Evolutionary conservation across 306 rosid genomes (phyloP).

Genomic region (Gillenia trifoliata): DNA sequence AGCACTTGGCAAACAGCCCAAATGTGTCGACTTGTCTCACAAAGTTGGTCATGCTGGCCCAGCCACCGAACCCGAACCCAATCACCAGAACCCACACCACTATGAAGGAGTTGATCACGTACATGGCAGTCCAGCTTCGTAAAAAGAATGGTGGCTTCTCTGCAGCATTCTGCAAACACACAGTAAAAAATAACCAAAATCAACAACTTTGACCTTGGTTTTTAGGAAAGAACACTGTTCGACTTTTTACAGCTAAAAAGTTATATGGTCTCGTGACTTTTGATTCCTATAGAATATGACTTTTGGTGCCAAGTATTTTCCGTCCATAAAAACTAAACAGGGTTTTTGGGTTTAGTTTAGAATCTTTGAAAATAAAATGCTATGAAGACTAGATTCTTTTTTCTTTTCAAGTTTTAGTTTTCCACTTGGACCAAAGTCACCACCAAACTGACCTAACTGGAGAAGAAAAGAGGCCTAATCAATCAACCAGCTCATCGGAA

Average conservation of each 20-base stretch:
- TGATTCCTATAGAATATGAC: no score
- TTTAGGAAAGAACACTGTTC: background rate
- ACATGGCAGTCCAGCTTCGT: slow-evolving; percentile 90
- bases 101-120: slow-evolving; percentile 53
- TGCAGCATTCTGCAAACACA: slow-evolving; percentile 63
- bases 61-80: slow-evolving; percentile 98
- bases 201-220: background rate
- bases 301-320: no score
- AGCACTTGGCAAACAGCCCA: slow-evolving; percentile 96
- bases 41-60: slow-evolving; percentile 93
- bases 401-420: background rate
- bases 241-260: background rate
- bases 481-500: slow-evolving; percentile 30
- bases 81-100: slow-evolving; percentile 77
- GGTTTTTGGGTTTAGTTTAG: background rate
- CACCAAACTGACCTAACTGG: background rate
- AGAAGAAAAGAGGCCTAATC: slow-evolving; percentile 11
- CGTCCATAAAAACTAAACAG: no score
- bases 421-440: background rate
- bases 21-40: slow-evolving; percentile 72
- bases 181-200: background rate
- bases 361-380: background rate
- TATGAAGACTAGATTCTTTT: no score
- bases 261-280: no score
- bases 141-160: slow-evolving; percentile 88